phyloP scores from a whole-genome alignment of 2,329 filamentous ascomycete genomes.

The Phyllosticta citrichinensis region DNA sequence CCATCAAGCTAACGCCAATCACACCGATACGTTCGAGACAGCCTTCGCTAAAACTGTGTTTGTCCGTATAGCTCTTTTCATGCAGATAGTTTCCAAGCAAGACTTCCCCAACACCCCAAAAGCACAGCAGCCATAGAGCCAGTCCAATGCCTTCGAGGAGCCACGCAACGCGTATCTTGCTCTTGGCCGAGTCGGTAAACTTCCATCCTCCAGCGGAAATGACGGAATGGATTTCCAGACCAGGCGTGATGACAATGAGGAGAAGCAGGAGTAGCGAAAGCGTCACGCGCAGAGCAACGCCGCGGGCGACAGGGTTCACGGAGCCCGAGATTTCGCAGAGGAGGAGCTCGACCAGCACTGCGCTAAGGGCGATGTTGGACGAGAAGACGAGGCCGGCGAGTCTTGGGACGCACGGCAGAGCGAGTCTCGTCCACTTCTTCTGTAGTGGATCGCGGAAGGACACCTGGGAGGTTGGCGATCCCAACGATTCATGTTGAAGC shows the following conservation, averaged over 20 bases:
- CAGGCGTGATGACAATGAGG: conserved; percentile 65
- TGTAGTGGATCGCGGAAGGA: conserved; percentile 12
- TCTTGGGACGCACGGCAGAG: conserved; percentile 21
- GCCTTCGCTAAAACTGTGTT: conserved; percentile 43
- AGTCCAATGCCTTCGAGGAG: conserved; percentile 53
- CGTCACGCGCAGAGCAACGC: conserved; percentile 57
- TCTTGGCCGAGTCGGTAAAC: conserved; percentile 42
- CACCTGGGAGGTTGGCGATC: conserved; percentile 42
- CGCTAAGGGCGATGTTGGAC: conserved; percentile 64
- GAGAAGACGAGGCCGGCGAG: conserved; percentile 59
- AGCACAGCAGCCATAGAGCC: conserved; percentile 57
- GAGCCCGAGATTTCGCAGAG: conserved; percentile 75
- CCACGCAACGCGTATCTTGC: conserved; percentile 54
- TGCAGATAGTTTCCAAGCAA: conserved; percentile 47
- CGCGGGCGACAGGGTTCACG: conserved; percentile 57
- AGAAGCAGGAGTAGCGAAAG: conserved; percentile 62
- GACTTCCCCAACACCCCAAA: conserved; percentile 65
- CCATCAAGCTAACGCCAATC: conserved; percentile 79
- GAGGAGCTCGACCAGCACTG: conserved; percentile 69
- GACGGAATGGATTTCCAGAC: conserved; percentile 65
- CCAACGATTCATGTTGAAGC: conserved; percentile 50
- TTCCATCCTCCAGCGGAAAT: conserved; percentile 49
- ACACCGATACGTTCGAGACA: conserved; percentile 62
- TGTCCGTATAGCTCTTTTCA: conserved; percentile 31
- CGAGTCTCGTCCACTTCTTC: neutral